phyloP scores from a whole-genome alignment of 345 rosid genomes.

The Nasturtium officinale region DNA sequence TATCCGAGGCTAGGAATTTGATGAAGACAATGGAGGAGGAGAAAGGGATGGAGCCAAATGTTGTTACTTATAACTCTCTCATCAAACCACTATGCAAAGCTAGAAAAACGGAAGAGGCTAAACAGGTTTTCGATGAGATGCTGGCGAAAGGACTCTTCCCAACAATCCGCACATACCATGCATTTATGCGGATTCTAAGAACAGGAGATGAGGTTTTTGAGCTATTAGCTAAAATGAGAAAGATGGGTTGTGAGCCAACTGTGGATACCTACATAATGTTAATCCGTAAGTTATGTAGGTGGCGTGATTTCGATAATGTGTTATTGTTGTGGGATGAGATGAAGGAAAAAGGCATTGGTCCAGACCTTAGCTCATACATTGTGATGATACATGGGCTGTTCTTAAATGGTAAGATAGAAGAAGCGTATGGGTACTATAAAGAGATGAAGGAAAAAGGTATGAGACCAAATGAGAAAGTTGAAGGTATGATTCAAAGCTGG shows the following conservation, averaged over 20 bases:
- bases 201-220: conserved; percentile 74
- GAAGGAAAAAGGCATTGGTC: conserved; percentile 65
- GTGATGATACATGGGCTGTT: conserved; percentile 90
- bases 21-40: conserved; percentile 72
- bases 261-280: conserved; percentile 80
- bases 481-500: conserved; percentile 73
- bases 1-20: conserved; percentile 65
- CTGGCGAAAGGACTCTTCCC: conserved; percentile 51
- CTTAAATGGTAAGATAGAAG: conserved; percentile 78
- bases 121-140: conserved; percentile 67
- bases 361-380: conserved; percentile 77
- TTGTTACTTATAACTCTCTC: conserved; percentile 80
- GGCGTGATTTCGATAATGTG: conserved; percentile 77
- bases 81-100: conserved; percentile 81
- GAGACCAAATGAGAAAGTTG: conserved; percentile 67
- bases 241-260: conserved; percentile 66
- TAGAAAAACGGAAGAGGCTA: conserved; percentile 63
- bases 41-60: conserved; percentile 63
- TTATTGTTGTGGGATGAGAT: conserved; percentile 75
- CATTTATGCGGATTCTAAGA: conserved; percentile 63
- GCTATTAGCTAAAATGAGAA: conserved; percentile 73
- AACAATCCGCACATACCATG: conserved; percentile 73
- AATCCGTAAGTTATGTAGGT: conserved; percentile 83
- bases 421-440: conserved; percentile 65
- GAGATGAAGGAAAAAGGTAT: conserved; percentile 80